A percentile compares a stretch with the other conserved stretches of the same genome.
These are phyloP conservation scores for Westerdykella sp. DNA, from an alignment of 2,329 filamentous ascomycete species.

Conservation along the genomic window DNA sequence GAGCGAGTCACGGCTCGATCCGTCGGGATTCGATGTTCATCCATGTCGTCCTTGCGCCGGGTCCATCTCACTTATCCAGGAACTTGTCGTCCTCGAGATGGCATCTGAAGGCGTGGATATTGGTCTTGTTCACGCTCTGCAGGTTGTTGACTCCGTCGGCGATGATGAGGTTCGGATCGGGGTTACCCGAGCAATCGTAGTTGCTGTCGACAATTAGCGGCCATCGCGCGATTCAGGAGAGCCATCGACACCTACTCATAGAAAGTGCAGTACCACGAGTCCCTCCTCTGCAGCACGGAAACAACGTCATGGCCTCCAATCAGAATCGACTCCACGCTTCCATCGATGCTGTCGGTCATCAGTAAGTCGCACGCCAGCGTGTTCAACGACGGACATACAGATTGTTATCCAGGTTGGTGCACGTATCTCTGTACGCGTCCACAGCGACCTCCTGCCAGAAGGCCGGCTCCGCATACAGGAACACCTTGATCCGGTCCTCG, in stretches of 20 bases:
- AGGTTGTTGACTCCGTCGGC: slow-evolving; percentile 31
- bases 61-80: too few relatives aligned
- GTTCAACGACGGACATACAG: slow-evolving; percentile 15
- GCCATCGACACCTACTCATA: slow-evolving; percentile 25
- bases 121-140: slow-evolving; percentile 16
- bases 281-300: slow-evolving; percentile 18
- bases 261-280: slow-evolving; percentile 32
- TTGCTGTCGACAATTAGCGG: slow-evolving; percentile 19
- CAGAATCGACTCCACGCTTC: slow-evolving; percentile 25
- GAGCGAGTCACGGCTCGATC: too few relatives aligned
- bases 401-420: slow-evolving; percentile 29
- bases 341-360: slow-evolving; percentile 20
- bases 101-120: slow-evolving; percentile 26
- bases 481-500: slow-evolving; percentile 27
- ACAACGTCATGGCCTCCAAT: slow-evolving; percentile 26
- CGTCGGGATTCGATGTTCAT: too few relatives aligned
- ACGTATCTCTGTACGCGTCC: slow-evolving; percentile 25
- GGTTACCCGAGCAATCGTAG: slow-evolving; percentile 22
- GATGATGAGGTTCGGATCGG: slow-evolving; percentile 13
- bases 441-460: slow-evolving; percentile 28
- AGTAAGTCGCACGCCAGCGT: neutral
- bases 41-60: too few relatives aligned
- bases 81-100: slow-evolving; percentile 10
- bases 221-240: neutral
- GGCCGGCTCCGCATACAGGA: slow-evolving; percentile 28